Base-by-base conservation (phyloP, 208 protist genomes). In the Trypanosoma grayi region DNA sequence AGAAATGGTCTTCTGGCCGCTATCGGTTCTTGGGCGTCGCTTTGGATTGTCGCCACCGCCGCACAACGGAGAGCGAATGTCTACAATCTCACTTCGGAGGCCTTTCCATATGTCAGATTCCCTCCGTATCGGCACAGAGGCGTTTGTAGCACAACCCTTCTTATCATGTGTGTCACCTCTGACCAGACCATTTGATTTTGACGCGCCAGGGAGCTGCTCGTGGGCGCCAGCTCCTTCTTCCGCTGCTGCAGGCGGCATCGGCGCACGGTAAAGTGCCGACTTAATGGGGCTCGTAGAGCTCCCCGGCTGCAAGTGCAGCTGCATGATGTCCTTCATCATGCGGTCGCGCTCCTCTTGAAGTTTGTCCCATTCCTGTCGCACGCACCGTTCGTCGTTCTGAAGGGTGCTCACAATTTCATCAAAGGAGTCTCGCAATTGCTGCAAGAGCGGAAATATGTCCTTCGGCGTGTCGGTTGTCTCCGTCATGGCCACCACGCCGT, bases 391-490 rank as follows among this genome's bases (percentile, higher is more conserved):
- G 45, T 71, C 66, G 11, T 64, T 18, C 22, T 72, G 36, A 22
- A 70, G 45, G 47, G 69, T 64, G 36, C 33, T n/a, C 45, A 71
- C 51, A 16, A 71, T 61, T 37, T 59, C 53, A 7, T 77, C 70
- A 45, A 77, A 73, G 6, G 66, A 13, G 16, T 71, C 25, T n/a
- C 61, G 70, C 70, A 77, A 52, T 24, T 68, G 18, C n/a, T 40
- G 46, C 41, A 72, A 52, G 8, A 73, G 62, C 9, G 52, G 52
- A 44, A 64, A 58, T 16, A 67, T 73, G 20, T 73, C 57, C 1
- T 31, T 37, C 5, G 37, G 57, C n/a, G 34, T 18, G 36, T 20
- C 33, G 16, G 33, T 20, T 20, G 11, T 24, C 1, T 37, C 34
- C 24, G 37, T 36, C 48, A 47, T 31, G 24, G 30, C n/a, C n/a